Base-by-base conservation (phyloP, 345 rosid genomes). In the Linum usitatissimum region DNA sequence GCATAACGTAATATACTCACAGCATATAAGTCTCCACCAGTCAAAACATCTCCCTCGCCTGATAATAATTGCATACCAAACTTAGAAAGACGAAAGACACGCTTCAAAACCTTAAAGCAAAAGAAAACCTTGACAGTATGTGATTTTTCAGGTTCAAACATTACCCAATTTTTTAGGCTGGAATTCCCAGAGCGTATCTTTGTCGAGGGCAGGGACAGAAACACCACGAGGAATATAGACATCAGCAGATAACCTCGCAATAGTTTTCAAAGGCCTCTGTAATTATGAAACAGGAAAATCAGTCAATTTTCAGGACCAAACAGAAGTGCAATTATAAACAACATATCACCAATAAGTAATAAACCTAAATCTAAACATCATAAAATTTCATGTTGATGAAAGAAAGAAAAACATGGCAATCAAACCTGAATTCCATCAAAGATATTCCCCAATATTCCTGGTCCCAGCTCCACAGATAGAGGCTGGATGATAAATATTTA, bases 211-310 rank as follows among this genome's bases (percentile, higher is more conserved):
- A 0, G 99, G 99, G 21, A 94, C 99, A 62, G 99, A 79, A 53
- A 94, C 97, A 77, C 99, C 99, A 72, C 97, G 95, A 78, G 99
- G 99, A 19, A 94, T 94, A 71, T 94, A 94, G 59, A 94, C 99
- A 77, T 94, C 99, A 66, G 96, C 96, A 54, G 97, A 94, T 79
- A 53, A 74, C 66, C 67, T 90, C 5, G 99, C 99, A 68, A 94
- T 94, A 62, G 99, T 94, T 82, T 85, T 94, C 86, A 94, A 75
- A 40, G 99, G 99, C 80, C 99, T 88, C 99, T 94, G 69, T 75
- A 40, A 67, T 59, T 28, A 54, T 56, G 31, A 53, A 31, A 64
- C 57, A 61, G 40, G 19, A 1, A 53, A 58, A 42, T 10, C 23
- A 48, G 14, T 4, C 59, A 19, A 55, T 19, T 45, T 45, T 13